Conservation (phyloP, 2,329 filamentous ascomycete genomes). For the Sphaerulina musiva region DNA sequence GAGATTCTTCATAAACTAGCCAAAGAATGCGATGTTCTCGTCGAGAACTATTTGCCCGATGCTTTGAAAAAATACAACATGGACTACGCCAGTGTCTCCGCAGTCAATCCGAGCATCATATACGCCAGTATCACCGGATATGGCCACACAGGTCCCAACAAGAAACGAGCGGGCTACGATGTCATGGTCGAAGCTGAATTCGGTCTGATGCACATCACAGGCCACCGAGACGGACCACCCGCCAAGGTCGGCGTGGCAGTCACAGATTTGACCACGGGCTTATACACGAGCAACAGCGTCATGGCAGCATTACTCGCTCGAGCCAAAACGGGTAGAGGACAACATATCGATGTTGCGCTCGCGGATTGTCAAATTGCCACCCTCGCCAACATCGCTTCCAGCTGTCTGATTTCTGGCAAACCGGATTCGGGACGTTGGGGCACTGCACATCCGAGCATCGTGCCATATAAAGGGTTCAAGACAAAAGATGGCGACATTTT, state of each 20-base stretch:
- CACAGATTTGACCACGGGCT: constrained; percentile 86
- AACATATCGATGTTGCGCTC: constrained; percentile 85
- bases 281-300: constrained; percentile 92
- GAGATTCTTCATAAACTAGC: constrained; percentile 80
- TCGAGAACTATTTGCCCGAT: constrained; percentile 94
- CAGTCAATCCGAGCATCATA: constrained; percentile 78
- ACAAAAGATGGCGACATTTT: constrained; percentile 58
- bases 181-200: constrained; percentile 99
- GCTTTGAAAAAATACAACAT: constrained; percentile 83
- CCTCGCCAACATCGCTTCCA: constrained; percentile 90
- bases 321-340: constrained; percentile 67
- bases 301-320: constrained; percentile 85
- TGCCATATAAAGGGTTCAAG: constrained; percentile 81
- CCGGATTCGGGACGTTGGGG: constrained; percentile 89
- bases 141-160: constrained; percentile 88
- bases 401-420: constrained; percentile 78
- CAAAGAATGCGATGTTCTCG: constrained; percentile 80
- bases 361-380: constrained; percentile 95
- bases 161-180: constrained; percentile 84
- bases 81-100: constrained; percentile 73
- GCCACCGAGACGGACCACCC: constrained; percentile 75
- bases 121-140: constrained; percentile 97
- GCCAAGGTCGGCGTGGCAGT: constrained; percentile 98
- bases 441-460: constrained; percentile 96
- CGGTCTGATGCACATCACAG: constrained; percentile 97